Conservation (phyloP, 768 basidiomycete species). For the Neoboletus brunneissimus region DNA sequence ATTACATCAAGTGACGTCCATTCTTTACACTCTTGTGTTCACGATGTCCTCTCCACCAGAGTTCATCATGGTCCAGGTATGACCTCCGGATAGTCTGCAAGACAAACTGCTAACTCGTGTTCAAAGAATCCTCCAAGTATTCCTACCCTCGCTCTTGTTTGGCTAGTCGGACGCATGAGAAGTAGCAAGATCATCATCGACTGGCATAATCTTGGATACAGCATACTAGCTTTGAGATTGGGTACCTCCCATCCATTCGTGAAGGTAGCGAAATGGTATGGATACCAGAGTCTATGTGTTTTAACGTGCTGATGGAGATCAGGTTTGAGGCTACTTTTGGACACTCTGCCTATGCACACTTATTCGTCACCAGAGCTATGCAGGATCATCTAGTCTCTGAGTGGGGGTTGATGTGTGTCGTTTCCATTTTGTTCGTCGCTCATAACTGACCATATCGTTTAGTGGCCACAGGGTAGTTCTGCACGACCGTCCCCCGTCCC, state of each 20-base stretch:
- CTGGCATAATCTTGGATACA: conserved; percentile 98
- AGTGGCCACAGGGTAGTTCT: conserved; percentile 81
- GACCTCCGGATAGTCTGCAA: conserved; percentile 19
- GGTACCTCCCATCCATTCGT: conserved; percentile 69
- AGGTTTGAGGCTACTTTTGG: conserved; percentile 90
- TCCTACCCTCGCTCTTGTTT: conserved; percentile 85
- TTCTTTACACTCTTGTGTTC: conserved; percentile 62
- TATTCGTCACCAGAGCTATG: conserved; percentile 94
- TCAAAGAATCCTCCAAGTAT: conserved; percentile 93
- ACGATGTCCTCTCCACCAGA: conserved; percentile 66
- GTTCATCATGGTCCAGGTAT: conserved; percentile 87
- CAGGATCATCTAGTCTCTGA: conserved; percentile 60
- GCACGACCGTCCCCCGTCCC: conserved; percentile 86
- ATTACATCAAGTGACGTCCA: conserved; percentile 57
- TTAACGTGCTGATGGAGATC: conserved; percentile 4
- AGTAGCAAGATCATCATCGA: conserved; percentile 92
- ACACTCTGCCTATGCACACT: conserved; percentile 74
- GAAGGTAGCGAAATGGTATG: conserved; percentile 70
- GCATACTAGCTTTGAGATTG: conserved; percentile 82
- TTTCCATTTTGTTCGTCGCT: not conserved
- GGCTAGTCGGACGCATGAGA: conserved; percentile 62
- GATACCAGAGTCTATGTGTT: not conserved
- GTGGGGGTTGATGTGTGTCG: conserved; percentile 74
- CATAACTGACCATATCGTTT: conserved; percentile 3
- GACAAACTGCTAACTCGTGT: not conserved